A percentile compares a stretch with the other conserved stretches of the same genome.
Evolutionary conservation across 2,329 filamentous ascomycete species (phyloP).

Genomic region (Didymellaceae sp.): DNA sequence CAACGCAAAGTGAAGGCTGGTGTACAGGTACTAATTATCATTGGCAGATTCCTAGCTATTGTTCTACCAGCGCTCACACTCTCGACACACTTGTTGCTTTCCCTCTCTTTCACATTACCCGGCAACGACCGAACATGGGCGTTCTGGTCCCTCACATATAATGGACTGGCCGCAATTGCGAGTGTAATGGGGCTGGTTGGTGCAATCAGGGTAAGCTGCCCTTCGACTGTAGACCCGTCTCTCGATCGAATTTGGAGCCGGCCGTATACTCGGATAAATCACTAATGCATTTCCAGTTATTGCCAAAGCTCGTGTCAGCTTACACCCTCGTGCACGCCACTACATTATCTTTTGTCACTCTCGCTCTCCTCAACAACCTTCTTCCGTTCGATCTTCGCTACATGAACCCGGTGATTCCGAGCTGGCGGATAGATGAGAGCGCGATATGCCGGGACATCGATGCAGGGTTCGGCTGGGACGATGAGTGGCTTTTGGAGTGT

Average conservation of each 20-base stretch:
- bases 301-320: constrained; percentile 32
- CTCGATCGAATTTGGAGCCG: background rate
- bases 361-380: constrained; percentile 34
- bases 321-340: constrained; percentile 36
- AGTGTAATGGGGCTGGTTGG: constrained; percentile 53
- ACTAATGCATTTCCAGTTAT: constrained; percentile 31
- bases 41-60: constrained; percentile 37
- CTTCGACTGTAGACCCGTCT: constrained; percentile 1
- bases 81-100: constrained; percentile 34
- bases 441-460: constrained; percentile 38
- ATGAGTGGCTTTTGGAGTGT: constrained; percentile 39
- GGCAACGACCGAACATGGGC: constrained; percentile 36
- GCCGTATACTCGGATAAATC: background rate
- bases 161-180: constrained; percentile 49
- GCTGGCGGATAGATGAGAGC: constrained; percentile 28
- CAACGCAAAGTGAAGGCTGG: background rate
- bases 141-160: constrained; percentile 47
- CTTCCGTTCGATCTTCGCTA: constrained; percentile 29
- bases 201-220: constrained; percentile 50
- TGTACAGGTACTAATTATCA: background rate
- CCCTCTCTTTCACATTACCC: constrained; percentile 30
- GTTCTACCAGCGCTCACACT: constrained; percentile 37
- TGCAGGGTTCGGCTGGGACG: constrained; percentile 37
- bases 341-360: constrained; percentile 36
- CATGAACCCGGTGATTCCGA: constrained; percentile 31